Evolutionary conservation across 208 protist species (phyloP), one percentile per base, ranked within the genome.

Genomic region (Phytomonas francai): DNA sequence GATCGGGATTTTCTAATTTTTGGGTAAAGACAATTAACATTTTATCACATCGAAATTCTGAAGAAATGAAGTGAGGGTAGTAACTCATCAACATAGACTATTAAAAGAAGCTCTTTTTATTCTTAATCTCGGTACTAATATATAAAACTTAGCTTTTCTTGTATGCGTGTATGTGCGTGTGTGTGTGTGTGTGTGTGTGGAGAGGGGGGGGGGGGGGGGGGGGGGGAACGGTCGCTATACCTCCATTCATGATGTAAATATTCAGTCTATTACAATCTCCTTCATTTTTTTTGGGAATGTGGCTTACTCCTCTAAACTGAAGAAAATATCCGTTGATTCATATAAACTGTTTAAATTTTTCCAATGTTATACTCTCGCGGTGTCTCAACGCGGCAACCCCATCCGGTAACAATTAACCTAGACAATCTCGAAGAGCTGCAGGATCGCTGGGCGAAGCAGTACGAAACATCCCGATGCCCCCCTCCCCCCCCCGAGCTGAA

Each of bases 341-440:
- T 54, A 54, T 19, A 54, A 54, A 54, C 22, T 19, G 16, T 5
- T 25, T 54, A 54, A 19, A 54, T 25, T 1, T 54, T 6, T 6
- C 8, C 16, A 54, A 54, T 54, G 45, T 25, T 54, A 25, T 25
- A 25, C 45, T 25, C 45, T 36, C 58, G 58, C 31, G 7, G 19
- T 7, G 7, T 0, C 9, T 31, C 58, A 62, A 62, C 51, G 45
- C 27, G 32, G 19, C 67, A 22, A 4, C 31, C 9, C 66, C 51
- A 9, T 63, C 30, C 4, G 25, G 58, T 36, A 70, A 34, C 70
- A 16, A 71, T 83, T 9, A 56, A 73, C 30, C 67, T 91, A 5
- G 85, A 88, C 9, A 86, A 80, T 51, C 61, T 91, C 29, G 85
- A 91, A 54, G 33, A 60, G 57, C 42, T 78, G n/a, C 85, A 91